These are phyloP conservation scores for Pichia terricola DNA, from an alignment of 1,139 yeast species.

Conservation along the genomic window DNA sequence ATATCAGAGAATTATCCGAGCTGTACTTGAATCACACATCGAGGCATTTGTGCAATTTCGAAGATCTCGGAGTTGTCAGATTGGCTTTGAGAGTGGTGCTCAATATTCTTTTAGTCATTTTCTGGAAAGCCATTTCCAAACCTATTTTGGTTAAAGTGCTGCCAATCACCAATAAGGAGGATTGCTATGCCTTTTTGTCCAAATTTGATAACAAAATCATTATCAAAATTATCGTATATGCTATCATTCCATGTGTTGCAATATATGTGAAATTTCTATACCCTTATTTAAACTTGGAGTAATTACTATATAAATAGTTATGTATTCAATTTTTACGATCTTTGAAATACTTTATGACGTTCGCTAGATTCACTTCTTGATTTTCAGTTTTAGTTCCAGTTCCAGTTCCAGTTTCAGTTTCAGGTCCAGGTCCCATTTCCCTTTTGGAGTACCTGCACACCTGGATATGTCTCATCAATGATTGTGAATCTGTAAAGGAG, in stretches of 20 bases:
- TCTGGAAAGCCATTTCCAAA: slow-evolving; percentile 65
- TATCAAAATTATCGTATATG: slow-evolving; percentile 64
- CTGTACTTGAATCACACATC: slow-evolving; percentile 15
- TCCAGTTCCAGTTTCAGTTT: too few species aligned
- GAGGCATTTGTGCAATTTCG: slow-evolving; percentile 32
- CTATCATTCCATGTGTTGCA: slow-evolving; percentile 50
- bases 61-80: slow-evolving; percentile 34
- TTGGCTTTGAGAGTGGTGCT: slow-evolving; percentile 38
- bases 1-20: not conserved
- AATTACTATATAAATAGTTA: too few species aligned
- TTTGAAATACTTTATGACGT: too few species aligned
- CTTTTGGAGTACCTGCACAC: too few species aligned
- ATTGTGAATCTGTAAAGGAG: too few species aligned
- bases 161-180: slow-evolving; percentile 26
- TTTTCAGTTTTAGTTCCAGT: too few species aligned
- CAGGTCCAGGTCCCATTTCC: too few species aligned
- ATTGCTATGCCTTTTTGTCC: slow-evolving; percentile 38
- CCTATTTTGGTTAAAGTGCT: slow-evolving; percentile 35
- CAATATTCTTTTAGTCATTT: slow-evolving; percentile 51
- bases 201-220: slow-evolving; percentile 68
- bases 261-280: slow-evolving; percentile 27
- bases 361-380: too few species aligned
- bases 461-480: too few species aligned
- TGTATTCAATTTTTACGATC: too few species aligned
- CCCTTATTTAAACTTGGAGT: not conserved